Percentiles rank a stretch among this genome's conserved stretches.
Conservation (phyloP, 2,329 filamentous ascomycete species). For the Trichoderma koningiopsis region DNA sequence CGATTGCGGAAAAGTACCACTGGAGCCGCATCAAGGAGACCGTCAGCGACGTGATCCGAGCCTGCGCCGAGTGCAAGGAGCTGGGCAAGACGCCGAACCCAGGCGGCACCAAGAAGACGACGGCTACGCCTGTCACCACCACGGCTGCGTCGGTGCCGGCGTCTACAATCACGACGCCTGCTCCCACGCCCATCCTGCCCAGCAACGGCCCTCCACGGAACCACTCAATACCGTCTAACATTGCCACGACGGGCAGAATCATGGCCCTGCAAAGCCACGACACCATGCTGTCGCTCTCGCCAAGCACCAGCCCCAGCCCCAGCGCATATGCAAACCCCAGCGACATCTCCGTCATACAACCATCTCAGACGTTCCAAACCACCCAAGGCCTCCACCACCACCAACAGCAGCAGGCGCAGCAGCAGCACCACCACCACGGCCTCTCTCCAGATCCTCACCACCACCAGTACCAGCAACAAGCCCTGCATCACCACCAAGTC, state of each 20-base stretch:
- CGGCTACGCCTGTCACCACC: slow-evolving; percentile 17
- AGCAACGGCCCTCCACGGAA: slow-evolving; percentile 13
- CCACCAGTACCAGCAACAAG: slow-evolving; percentile 37
- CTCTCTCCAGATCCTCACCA: slow-evolving; percentile 15
- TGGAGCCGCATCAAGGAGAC: slow-evolving; percentile 99
- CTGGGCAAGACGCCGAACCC: slow-evolving; percentile 58
- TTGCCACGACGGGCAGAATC: slow-evolving; percentile 31
- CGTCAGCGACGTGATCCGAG: slow-evolving; percentile 89
- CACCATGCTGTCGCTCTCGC: slow-evolving; percentile 35
- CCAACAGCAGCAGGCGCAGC: slow-evolving; percentile 31
- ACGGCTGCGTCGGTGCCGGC: neutral
- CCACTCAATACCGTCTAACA: slow-evolving; percentile 6
- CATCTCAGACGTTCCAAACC: slow-evolving; percentile 42
- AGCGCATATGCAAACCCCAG: slow-evolving; percentile 51
- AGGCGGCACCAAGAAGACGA: slow-evolving; percentile 32
- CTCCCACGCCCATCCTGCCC: slow-evolving; percentile 17
- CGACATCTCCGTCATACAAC: slow-evolving; percentile 50
- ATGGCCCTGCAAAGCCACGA: slow-evolving; percentile 37
- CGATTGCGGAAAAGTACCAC: slow-evolving; percentile 90
- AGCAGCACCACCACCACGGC: slow-evolving; percentile 12
- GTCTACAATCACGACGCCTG: neutral
- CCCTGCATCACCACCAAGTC: slow-evolving; percentile 33
- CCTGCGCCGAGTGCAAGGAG: slow-evolving; percentile 88
- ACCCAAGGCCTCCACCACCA: slow-evolving; percentile 25
- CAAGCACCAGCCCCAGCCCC: slow-evolving; percentile 34